Evolutionary conservation across 1,284 basidiomycete species (phyloP).

Genomic region (Austropuccinia psidii): DNA sequence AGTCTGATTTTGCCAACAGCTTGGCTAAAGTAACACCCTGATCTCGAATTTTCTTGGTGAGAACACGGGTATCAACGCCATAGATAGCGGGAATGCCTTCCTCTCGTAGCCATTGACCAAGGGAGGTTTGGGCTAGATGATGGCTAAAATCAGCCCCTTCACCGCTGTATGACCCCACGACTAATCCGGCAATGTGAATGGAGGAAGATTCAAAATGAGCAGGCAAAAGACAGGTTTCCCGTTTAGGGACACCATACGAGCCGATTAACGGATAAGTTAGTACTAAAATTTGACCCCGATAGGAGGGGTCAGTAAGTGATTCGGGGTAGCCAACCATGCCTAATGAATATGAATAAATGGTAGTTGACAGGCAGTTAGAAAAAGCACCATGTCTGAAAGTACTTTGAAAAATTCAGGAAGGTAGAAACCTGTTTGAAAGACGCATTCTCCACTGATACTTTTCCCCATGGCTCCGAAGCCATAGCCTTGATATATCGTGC

Average conservation of each 20-base stretch:
- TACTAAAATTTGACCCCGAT: slow-evolving; percentile 95
- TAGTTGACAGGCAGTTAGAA: neutral
- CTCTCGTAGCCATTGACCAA: slow-evolving; percentile 90
- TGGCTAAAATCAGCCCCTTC: slow-evolving; percentile 74
- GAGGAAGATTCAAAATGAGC: slow-evolving; percentile 76
- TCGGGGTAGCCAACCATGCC: slow-evolving; percentile 99
- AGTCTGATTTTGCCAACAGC: slow-evolving; percentile 52
- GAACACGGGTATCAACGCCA: slow-evolving; percentile 90
- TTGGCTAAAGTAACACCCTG: slow-evolving; percentile 87
- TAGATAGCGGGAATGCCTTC: slow-evolving; percentile 90
- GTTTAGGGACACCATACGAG: slow-evolving; percentile 89
- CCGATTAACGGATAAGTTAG: slow-evolving; percentile 95
- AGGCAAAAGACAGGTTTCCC: neutral
- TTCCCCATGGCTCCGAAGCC: slow-evolving; percentile 88
- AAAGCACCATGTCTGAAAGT: neutral
- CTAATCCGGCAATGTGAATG: slow-evolving; percentile 85
- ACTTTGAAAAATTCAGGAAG: neutral
- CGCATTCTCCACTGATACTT: slow-evolving; percentile 93
- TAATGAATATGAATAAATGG: slow-evolving; percentile 46
- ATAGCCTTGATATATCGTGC: slow-evolving; percentile 76
- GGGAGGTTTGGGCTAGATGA: slow-evolving; percentile 79
- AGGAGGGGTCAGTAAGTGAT: slow-evolving; percentile 96
- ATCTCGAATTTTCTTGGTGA: slow-evolving; percentile 93
- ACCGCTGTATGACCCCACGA: slow-evolving; percentile 74
- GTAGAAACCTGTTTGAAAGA: slow-evolving; percentile 92